A percentile compares a stretch with the other conserved stretches of the same genome.
Evolutionary conservation across 495 filamentous ascomycete genomes (phyloP).

Genomic region (Hypoxylon lenormandii): DNA sequence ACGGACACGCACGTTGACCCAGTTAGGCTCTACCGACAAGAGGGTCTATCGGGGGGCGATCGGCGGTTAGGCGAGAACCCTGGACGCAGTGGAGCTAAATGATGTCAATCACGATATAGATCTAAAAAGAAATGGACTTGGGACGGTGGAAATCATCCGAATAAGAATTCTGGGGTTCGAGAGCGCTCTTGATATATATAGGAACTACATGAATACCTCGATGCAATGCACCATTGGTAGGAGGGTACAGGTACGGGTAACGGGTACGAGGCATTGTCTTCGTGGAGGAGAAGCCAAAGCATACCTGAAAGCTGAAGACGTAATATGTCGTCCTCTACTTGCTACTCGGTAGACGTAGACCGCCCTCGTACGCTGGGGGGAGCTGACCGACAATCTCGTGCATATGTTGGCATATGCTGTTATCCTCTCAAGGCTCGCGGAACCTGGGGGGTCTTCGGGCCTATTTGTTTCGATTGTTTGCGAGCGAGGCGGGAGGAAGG

Average conservation of each 20-base stretch:
- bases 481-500: slow-evolving; percentile 17
- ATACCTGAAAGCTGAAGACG: slow-evolving; percentile 42
- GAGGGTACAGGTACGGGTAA: slow-evolving; percentile 1
- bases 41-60: slow-evolving; percentile 35
- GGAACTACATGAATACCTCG: slow-evolving; percentile 5
- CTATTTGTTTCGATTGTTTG: slow-evolving; percentile 43
- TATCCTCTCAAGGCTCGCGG: slow-evolving; percentile 32
- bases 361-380: slow-evolving; percentile 28
- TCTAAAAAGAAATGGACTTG: slow-evolving; percentile 4
- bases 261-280: slow-evolving; percentile 14
- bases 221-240: slow-evolving; percentile 9
- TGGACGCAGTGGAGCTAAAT: slow-evolving; percentile 42
- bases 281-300: slow-evolving; percentile 28
- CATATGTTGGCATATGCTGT: slow-evolving; percentile 45
- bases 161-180: slow-evolving; percentile 1
- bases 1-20: slow-evolving; percentile 40
- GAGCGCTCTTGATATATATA: slow-evolving; percentile 21
- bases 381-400: slow-evolving; percentile 46
- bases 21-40: slow-evolving; percentile 36
- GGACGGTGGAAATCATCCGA: slow-evolving; percentile 3
- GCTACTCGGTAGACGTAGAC: slow-evolving; percentile 45
- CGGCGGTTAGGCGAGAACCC: slow-evolving; percentile 42
- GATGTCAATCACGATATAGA: slow-evolving; percentile 40
- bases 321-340: slow-evolving; percentile 19
- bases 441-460: slow-evolving; percentile 41